A percentile compares a stretch with the other conserved stretches of the same genome.
Evolutionary conservation across 139 green algal genomes (phyloP).

Genomic region (Micractinium conductrix): DNA sequence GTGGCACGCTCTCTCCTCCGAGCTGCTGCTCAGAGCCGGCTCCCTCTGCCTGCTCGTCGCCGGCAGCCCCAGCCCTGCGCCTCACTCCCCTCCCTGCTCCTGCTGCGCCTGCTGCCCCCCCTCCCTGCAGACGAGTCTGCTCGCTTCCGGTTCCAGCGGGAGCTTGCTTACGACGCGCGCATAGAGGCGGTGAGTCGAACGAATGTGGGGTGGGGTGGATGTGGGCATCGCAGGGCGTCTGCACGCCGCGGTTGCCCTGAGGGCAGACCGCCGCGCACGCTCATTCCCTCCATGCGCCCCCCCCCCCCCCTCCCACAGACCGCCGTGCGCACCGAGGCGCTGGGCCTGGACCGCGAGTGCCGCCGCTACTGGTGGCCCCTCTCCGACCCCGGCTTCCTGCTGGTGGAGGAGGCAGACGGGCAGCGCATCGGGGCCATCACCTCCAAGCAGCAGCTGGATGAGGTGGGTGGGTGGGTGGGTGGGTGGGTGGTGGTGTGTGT

Average conservation of each 20-base stretch:
- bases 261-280: background rate
- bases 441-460: conserved; percentile 52
- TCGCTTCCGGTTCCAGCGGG: conserved; percentile 18
- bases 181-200: conserved; percentile 33
- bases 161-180: conserved; percentile 56
- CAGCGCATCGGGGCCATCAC: conserved; percentile 33
- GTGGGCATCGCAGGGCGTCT: too few species aligned
- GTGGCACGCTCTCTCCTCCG: too few species aligned
- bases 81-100: background rate
- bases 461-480: conserved; percentile 28
- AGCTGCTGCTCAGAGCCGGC: background rate
- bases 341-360: conserved; percentile 71
- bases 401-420: conserved; percentile 51
- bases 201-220: too few species aligned
- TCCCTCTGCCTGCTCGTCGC: background rate
- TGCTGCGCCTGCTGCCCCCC: conserved; percentile 17
- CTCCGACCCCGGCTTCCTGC: conserved; percentile 35
- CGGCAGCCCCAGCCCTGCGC: too few species aligned
- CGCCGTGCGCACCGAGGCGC: conserved; percentile 52
- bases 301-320: conserved; percentile 9
- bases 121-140: conserved; percentile 16
- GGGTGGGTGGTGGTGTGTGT: too few species aligned
- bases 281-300: background rate
- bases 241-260: too few species aligned
- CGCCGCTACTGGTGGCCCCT: conserved; percentile 72